A percentile compares a stretch with the other conserved stretches of the same genome.
phyloP scores from a whole-genome alignment of 257 asterid species.

The Ilex asprella region DNA sequence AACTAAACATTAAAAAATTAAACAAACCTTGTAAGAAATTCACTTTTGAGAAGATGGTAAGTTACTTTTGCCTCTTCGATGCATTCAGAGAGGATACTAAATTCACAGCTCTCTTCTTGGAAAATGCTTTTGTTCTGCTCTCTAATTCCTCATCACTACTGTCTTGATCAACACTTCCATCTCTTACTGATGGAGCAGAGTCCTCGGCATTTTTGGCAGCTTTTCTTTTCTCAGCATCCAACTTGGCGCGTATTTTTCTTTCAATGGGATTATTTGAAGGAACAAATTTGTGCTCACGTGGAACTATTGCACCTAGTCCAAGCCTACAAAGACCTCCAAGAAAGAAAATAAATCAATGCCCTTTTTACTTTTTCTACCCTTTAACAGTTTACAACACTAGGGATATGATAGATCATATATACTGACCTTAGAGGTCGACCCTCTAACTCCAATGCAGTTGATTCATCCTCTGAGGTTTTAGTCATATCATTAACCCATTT shows the following conservation, averaged over 20 bases:
- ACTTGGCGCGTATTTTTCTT: conserved; percentile 50
- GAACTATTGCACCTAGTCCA: too few relatives aligned
- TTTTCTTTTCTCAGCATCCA: conserved; percentile 43
- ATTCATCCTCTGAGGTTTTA: not conserved
- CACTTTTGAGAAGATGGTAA: not conserved
- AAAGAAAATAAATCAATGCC: too few relatives aligned
- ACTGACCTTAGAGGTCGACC: conserved; percentile 76
- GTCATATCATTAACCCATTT: not conserved
- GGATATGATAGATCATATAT: conserved; percentile 6
- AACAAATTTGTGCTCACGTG: conserved; percentile 17
- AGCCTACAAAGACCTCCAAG: too few relatives aligned
- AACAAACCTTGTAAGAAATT: not conserved
- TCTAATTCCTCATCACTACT: conserved; percentile 66
- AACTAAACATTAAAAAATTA: too few relatives aligned
- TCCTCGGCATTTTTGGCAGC: conserved; percentile 30
- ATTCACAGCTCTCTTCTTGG: conserved; percentile 51
- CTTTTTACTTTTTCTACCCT: not conserved
- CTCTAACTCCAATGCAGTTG: conserved; percentile 23
- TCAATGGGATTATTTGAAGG: conserved; percentile 50
- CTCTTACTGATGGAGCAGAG: conserved; percentile 23
- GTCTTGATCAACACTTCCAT: conserved; percentile 39
- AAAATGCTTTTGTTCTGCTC: conserved; percentile 60
- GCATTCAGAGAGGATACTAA: conserved; percentile 14
- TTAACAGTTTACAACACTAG: conserved; percentile 27
- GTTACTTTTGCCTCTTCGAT: conserved; percentile 38